A percentile compares a stretch with the other conserved stretches of the same genome.
Conservation (phyloP, 2,329 filamentous ascomycete genomes). For the Dactylellina parvicollis region DNA sequence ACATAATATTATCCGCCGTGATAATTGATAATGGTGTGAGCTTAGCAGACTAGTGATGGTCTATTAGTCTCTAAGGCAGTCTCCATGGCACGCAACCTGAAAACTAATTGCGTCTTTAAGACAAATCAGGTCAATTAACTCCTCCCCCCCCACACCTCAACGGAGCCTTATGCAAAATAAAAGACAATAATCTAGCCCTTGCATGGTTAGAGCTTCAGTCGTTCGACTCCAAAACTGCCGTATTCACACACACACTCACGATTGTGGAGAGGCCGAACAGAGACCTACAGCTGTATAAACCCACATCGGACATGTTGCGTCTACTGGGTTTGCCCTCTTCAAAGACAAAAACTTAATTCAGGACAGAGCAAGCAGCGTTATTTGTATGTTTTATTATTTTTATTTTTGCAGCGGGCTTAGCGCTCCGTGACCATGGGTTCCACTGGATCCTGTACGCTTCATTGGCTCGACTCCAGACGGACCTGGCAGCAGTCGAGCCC, state of each 20-base stretch:
- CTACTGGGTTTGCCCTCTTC: background rate
- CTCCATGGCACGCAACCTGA: slow-evolving; percentile 26
- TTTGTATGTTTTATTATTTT: no score
- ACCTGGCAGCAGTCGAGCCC: slow-evolving; percentile 26
- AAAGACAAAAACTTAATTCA: slow-evolving; percentile 7
- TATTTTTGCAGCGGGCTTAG: slow-evolving; percentile 20
- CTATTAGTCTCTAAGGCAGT: background rate
- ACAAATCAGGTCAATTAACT: slow-evolving; percentile 16
- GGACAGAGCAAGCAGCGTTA: no score
- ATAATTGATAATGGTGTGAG: slow-evolving; percentile 12
- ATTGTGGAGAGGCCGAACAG: no score
- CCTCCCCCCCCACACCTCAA: slow-evolving; percentile 1
- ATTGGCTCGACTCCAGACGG: slow-evolving; percentile 22
- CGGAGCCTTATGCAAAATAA: slow-evolving; percentile 37
- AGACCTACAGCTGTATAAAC: background rate
- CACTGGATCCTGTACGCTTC: slow-evolving; percentile 28
- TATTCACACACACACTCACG: slow-evolving; percentile 21
- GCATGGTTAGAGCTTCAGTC: slow-evolving; percentile 17
- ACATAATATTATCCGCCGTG: no score
- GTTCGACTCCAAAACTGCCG: slow-evolving; percentile 23
- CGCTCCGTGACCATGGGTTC: slow-evolving; percentile 47
- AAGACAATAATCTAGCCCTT: slow-evolving; percentile 14
- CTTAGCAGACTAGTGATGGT: background rate
- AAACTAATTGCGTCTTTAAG: slow-evolving; percentile 39
- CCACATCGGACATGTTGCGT: slow-evolving; percentile 19